Evolutionary conservation across 2,329 filamentous ascomycete species (phyloP), one percentile per base, ranked within the genome.

Genomic region (Pseudogymnoascus destructans): DNA sequence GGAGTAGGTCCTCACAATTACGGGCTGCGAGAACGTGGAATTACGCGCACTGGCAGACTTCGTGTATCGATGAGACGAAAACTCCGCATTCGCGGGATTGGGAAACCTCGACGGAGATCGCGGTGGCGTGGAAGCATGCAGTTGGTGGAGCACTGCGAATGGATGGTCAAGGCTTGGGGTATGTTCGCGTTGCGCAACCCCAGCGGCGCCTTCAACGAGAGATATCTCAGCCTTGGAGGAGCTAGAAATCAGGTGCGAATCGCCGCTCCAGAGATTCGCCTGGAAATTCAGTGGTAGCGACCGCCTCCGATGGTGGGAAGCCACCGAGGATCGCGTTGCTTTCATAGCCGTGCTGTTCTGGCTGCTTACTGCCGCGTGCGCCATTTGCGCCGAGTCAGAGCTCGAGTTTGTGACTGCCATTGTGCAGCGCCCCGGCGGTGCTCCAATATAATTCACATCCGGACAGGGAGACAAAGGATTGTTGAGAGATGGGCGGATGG

Each of bases 1-100:
- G 42, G 79, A 80, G 66, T 85, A 84, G 55, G 80, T 84, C 59
- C 80, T 76, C 21, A 85, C 82, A 36, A 85, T 78, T 59, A 85
- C 80, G n/a, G 82, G 82, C 61, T 84, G 80, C 2, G 79, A 82
- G 65, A 81, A 82, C 36, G 80, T 83, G 63, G 74, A 65, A 63
- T 79, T 69, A 72, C 80, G 65, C 55, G 80, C 75, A 9, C 77
- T 77, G 10, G 77, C 76, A 21, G 78, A 79, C 68, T 80, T 79
- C 60, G 77, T 72, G 72, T 79, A 80, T 62, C 75, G 77, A 66
- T 79, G 79, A 46, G 54, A 55, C 21, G 54, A 55, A 4, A 55
- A 33, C n/a, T 55, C 30, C 15, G 30, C 77, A 38, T 33, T 30
- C 25, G 36, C n/a, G 19, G 56, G 33, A 42, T 33, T 40, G 33